These are phyloP conservation scores for Magnolia officinalis DNA, from an alignment of 164 flowering plant genomes.

Conservation along the genomic window DNA sequence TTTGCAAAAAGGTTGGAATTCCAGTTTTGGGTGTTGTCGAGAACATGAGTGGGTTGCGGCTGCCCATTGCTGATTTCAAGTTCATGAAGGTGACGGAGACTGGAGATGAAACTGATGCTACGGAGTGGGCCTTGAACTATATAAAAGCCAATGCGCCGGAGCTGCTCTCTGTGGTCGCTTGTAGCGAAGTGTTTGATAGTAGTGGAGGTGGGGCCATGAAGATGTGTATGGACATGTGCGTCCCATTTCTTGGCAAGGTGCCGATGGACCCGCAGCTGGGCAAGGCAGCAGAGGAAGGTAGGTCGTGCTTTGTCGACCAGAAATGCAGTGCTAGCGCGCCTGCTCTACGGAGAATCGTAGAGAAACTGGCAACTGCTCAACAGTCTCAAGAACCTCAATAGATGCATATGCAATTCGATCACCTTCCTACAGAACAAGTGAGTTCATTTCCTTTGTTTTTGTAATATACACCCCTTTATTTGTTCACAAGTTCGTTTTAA, in stretches of 20 bases:
- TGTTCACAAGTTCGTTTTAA: no score
- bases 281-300: constrained; percentile 90
- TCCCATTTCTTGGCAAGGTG: constrained; percentile 88
- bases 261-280: constrained; percentile 89
- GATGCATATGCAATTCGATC: background rate
- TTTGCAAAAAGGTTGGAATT: constrained; percentile 82
- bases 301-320: constrained; percentile 68
- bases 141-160: constrained; percentile 72
- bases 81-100: constrained; percentile 39
- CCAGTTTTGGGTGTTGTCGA: constrained; percentile 84
- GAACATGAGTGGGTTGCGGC: constrained; percentile 85
- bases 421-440: background rate
- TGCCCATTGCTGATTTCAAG: constrained; percentile 49
- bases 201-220: constrained; percentile 77
- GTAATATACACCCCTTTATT: no score
- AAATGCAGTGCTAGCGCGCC: constrained; percentile 60
- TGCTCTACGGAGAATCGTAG: constrained; percentile 59
- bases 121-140: constrained; percentile 45
- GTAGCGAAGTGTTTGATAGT: constrained; percentile 80
- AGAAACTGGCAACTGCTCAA: constrained; percentile 35
- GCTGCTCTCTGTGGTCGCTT: constrained; percentile 46
- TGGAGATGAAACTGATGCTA: constrained; percentile 62
- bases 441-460: background rate
- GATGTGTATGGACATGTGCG: constrained; percentile 82
- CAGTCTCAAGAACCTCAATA: constrained; percentile 3